Percentiles rank a stretch among this genome's conserved stretches.
Conservation (phyloP, 352 stramenopile genomes). For the Globisporangium ultimum region DNA sequence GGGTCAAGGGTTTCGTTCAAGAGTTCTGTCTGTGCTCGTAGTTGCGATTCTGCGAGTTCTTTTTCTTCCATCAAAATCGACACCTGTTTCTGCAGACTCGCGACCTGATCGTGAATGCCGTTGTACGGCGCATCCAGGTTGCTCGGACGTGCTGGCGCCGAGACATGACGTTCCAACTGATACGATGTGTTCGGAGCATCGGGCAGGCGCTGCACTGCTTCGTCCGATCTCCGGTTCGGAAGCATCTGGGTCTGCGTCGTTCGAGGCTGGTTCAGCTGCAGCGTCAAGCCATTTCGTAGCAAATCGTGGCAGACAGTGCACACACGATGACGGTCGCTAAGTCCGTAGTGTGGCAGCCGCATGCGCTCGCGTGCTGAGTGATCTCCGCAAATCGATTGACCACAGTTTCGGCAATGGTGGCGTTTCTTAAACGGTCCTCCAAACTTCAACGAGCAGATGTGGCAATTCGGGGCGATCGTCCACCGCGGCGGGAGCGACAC, state of each 20-base stretch:
- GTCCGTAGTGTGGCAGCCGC: conserved; percentile 76
- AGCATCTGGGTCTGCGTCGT: conserved; percentile 7
- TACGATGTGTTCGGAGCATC: conserved; percentile 8
- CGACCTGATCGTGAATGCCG: conserved; percentile 76
- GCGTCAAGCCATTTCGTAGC: conserved; percentile 43
- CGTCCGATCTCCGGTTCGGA: conserved; percentile 49
- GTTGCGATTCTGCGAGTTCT: conserved; percentile 67
- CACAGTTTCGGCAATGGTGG: conserved; percentile 87
- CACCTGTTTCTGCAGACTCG: conserved; percentile 82
- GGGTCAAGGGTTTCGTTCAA: conserved; percentile 36
- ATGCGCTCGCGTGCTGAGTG: conserved; percentile 83
- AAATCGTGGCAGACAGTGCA: conserved; percentile 80
- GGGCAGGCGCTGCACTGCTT: conserved; percentile 20
- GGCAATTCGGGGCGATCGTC: conserved; percentile 80
- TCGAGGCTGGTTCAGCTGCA: conserved; percentile 23
- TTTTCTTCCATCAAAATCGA: conserved; percentile 85
- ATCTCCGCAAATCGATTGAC: conserved; percentile 81
- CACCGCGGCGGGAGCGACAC: conserved; percentile 78
- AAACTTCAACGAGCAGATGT: conserved; percentile 85
- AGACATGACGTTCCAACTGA: conserved; percentile 72
- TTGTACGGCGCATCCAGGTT: conserved; percentile 24
- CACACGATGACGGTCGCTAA: conserved; percentile 75
- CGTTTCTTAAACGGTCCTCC: conserved; percentile 72
- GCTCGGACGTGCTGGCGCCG: conserved; percentile 52
- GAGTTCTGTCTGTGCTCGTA: conserved; percentile 70